phyloP scores from a whole-genome alignment of 176 grass and related monocot genomes.

The Calamus simplicifolius region DNA sequence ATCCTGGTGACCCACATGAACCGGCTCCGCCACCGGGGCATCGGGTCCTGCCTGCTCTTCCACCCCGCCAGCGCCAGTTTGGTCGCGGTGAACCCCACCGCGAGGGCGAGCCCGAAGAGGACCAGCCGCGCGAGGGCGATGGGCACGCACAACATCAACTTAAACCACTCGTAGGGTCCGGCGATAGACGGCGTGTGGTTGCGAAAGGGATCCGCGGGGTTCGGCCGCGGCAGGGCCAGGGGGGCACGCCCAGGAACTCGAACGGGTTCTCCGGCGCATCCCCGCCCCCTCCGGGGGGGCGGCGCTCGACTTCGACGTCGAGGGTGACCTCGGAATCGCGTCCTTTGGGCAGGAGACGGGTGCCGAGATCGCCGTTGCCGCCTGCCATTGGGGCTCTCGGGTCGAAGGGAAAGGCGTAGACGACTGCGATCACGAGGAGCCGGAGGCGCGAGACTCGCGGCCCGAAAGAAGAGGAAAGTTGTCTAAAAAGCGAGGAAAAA shows the following conservation, averaged over 20 bases:
- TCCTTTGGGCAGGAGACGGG: constrained; percentile 45
- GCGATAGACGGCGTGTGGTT: constrained; percentile 58
- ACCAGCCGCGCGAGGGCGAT: constrained; percentile 46
- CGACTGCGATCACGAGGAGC: neutral
- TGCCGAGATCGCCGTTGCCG: constrained; percentile 29
- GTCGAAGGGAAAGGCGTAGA: neutral
- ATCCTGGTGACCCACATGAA: constrained; percentile 95
- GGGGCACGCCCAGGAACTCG: constrained; percentile 43
- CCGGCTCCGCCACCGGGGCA: constrained; percentile 61
- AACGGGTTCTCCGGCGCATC: constrained; percentile 8
- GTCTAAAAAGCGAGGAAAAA: too few relatives aligned
- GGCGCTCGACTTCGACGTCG: constrained; percentile 22
- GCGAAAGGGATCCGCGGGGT: constrained; percentile 65
- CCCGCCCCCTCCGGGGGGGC: neutral
- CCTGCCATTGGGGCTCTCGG: neutral
- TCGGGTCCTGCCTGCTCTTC: constrained; percentile 35
- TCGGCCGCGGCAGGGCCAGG: neutral
- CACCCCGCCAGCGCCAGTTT: constrained; percentile 63
- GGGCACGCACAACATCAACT: constrained; percentile 50
- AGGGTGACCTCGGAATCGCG: constrained; percentile 5
- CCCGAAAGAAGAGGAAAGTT: too few relatives aligned
- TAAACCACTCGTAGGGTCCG: constrained; percentile 54
- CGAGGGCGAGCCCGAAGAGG: constrained; percentile 66
- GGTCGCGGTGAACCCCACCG: constrained; percentile 62
- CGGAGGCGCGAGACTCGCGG: too few relatives aligned